Evolutionary conservation across 371 early-diverging fungal genomes (phyloP).

Genomic region (Lichtheimia ramosa): DNA sequence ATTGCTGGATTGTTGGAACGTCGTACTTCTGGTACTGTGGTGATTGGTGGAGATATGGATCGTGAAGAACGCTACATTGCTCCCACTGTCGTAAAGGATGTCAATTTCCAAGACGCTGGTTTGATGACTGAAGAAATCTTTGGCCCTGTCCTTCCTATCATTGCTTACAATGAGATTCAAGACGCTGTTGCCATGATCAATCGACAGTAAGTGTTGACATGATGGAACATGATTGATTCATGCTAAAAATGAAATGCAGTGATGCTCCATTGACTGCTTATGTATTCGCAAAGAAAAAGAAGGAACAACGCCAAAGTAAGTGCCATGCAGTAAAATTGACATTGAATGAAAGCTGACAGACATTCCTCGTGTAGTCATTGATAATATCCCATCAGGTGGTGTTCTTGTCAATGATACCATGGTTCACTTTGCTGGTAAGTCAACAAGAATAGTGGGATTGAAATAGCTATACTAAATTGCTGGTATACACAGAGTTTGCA

Average conservation of each 20-base stretch:
- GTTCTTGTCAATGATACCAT: slow-evolving; percentile 82
- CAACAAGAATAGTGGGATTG: neutral
- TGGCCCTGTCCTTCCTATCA: slow-evolving; percentile 79
- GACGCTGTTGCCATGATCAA: slow-evolving; percentile 25
- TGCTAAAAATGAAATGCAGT: slow-evolving; percentile 9
- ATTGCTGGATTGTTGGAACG: slow-evolving; percentile 52
- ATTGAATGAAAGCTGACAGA: neutral
- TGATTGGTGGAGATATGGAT: slow-evolving; percentile 40
- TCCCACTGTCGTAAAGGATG: slow-evolving; percentile 16
- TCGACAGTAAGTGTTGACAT: slow-evolving; percentile 16
- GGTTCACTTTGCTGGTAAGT: slow-evolving; percentile 59
- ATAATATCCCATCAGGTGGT: slow-evolving; percentile 74
- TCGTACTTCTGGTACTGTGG: slow-evolving; percentile 45
- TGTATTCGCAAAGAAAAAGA: slow-evolving; percentile 47
- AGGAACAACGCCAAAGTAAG: slow-evolving; percentile 27
- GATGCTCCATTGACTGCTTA: slow-evolving; percentile 79
- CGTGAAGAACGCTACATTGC: slow-evolving; percentile 19
- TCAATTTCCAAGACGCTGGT: slow-evolving; percentile 16
- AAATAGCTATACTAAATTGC: neutral
- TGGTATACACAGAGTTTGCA: slow-evolving; percentile 33
- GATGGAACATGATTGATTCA: slow-evolving; percentile 43
- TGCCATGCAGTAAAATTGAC: slow-evolving; percentile 1
- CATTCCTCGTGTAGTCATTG: slow-evolving; percentile 34
- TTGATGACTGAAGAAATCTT: slow-evolving; percentile 60
- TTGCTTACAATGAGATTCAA: slow-evolving; percentile 18